A percentile compares a stretch with the other conserved stretches of the same genome.
These are phyloP conservation scores for Furcasterigmium furcatum DNA, from an alignment of 2,329 filamentous ascomycete species.

Conservation along the genomic window DNA sequence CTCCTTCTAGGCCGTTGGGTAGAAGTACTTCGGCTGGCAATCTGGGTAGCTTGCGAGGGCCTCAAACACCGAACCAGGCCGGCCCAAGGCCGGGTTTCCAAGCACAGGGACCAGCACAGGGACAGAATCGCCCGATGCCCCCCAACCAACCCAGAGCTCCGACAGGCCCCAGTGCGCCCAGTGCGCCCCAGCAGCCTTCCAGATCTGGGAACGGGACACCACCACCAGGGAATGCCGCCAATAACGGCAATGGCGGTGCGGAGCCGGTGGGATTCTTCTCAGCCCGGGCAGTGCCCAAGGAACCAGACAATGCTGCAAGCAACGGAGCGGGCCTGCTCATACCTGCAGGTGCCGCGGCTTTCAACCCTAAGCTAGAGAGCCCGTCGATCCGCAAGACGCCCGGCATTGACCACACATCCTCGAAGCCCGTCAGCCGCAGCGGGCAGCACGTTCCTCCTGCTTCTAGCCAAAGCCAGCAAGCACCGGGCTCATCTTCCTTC, in stretches of 20 bases:
- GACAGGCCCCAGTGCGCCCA: conserved; percentile 10
- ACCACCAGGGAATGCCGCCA: conserved; percentile 11
- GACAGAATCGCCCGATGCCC: conserved; percentile 14
- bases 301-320: conserved; percentile 29
- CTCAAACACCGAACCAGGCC: conserved; percentile 31
- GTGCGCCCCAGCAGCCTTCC: conserved; percentile 7
- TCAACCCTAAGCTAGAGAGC: conserved; percentile 73
- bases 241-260: conserved; percentile 15
- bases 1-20: conserved; percentile 22
- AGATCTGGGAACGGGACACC: conserved; percentile 13
- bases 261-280: conserved; percentile 66
- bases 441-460: conserved; percentile 47
- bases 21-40: conserved; percentile 24
- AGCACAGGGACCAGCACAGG: too few relatives aligned
- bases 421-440: conserved; percentile 64
- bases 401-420: conserved; percentile 78
- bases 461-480: conserved; percentile 17
- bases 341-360: conserved; percentile 46
- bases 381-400: conserved; percentile 88
- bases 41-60: conserved; percentile 22
- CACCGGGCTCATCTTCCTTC: conserved; percentile 10
- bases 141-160: conserved; percentile 16
- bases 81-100: conserved; percentile 19
- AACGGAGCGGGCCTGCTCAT: conserved; percentile 33
- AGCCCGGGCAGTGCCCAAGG: conserved; percentile 55